Base-by-base conservation (phyloP, 257 asterid species). In the Galeopsis tetrahit region DNA sequence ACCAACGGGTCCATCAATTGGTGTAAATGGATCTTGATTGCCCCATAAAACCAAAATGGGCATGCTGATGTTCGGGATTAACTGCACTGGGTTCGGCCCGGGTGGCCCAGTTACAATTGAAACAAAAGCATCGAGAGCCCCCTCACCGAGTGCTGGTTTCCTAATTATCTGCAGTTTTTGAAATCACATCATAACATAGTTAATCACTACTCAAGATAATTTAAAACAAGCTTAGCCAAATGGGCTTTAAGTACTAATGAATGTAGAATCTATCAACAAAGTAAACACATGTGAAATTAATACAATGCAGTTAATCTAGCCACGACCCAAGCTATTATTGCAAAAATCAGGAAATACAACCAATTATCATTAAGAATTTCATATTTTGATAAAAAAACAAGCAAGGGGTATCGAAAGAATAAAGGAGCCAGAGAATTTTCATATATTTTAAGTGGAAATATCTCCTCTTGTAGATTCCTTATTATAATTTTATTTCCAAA, bases 81-180 rank as follows among this genome's bases (percentile, higher is more conserved):
- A 52, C 77, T 85, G 74, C 53, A 85, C 84, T 8, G 99, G 99
- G 78, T 77, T 94, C 10, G 99, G 97, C 36, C 99, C 97, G 0
- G 99, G 99, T 8, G 96, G 95, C 4, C 99, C 99, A 0, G 99
- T 94, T 63, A 94, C 75, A 35, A 91, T 89, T 32, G 99, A 89
- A n/a, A 94, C 90, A 65, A 94, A 94, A 31, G 97, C 99, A 82
- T 94, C 99, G 5, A 91, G 90, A n/a, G 97, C 97, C 34, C 99
- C 99, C 59, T 89, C 97, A 31, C 82, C 92, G 0, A 81, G 78
- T 9, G 97, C 91, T n/a, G 99, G 97, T 63, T 70, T 84, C 67
- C 84, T 61, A 63, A 94, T 91, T 59, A 94, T 94, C 97, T 90
- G 92, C 75, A 52, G 58, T 40, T 31, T 61, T 62, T 7, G 38